A percentile compares a stretch with the other conserved stretches of the same genome.
Evolutionary conservation across 495 filamentous ascomycete species (phyloP).

Genomic region (Saxispiralis lemnorum): DNA sequence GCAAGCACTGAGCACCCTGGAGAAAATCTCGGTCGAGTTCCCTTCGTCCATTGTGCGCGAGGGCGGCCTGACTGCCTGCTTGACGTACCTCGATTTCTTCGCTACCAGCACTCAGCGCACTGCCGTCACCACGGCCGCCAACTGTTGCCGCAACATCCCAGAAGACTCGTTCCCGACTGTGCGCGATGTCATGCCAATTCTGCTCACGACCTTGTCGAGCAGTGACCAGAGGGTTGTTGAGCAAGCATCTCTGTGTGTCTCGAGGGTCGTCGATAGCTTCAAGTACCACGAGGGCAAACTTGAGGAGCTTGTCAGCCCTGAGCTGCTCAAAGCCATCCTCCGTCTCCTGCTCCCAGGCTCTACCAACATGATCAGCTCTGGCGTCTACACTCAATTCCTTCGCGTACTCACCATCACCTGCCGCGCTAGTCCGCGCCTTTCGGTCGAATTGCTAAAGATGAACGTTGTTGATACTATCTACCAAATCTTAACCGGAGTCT

Average conservation of each 20-base stretch:
- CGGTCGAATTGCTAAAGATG: constrained; percentile 85
- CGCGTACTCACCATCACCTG: constrained; percentile 76
- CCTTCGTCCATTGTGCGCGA: constrained; percentile 90
- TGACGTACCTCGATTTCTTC: constrained; percentile 94
- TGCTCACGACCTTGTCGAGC: constrained; percentile 74
- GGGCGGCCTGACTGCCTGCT: constrained; percentile 81
- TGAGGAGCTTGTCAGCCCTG: constrained; percentile 76
- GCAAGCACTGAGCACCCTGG: constrained; percentile 88
- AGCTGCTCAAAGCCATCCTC: constrained; percentile 72
- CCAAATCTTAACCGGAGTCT: constrained; percentile 93
- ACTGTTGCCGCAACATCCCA: constrained; percentile 91
- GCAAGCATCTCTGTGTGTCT: constrained; percentile 88
- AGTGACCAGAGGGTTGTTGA: constrained; percentile 95
- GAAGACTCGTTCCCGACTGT: constrained; percentile 82
- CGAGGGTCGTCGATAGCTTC: constrained; percentile 93
- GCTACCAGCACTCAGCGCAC: constrained; percentile 91
- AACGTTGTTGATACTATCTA: constrained; percentile 95
- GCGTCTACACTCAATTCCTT: constrained; percentile 94
- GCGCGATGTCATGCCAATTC: constrained; percentile 83
- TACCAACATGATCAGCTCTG: constrained; percentile 84
- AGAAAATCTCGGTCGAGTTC: constrained; percentile 95
- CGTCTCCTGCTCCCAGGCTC: constrained; percentile 82
- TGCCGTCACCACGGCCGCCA: constrained; percentile 90
- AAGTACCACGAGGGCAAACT: constrained; percentile 69
- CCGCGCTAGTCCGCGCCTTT: constrained; percentile 69